phyloP scores from a whole-genome alignment of 768 basidiomycete species.

The Gyrodon lividus region DNA sequence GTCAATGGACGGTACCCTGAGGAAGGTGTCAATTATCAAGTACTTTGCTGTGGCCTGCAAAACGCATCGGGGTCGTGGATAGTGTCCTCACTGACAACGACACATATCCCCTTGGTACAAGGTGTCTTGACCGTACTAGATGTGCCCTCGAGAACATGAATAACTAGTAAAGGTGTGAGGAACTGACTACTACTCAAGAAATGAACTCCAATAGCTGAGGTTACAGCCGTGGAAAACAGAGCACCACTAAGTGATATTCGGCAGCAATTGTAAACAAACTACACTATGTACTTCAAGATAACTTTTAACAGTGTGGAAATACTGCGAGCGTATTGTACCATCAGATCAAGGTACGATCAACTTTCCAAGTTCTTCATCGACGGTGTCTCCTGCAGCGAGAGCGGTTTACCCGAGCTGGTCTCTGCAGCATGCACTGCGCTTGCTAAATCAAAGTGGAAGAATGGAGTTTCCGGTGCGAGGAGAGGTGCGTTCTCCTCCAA shows the following conservation, averaged over 20 bases:
- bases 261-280: too few relatives aligned
- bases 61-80: conserved; percentile 20
- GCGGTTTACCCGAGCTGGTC: conserved; percentile 22
- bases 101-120: conserved; percentile 2
- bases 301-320: background rate
- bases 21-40: background rate
- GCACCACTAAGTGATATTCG: background rate
- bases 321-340: background rate
- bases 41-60: conserved; percentile 45
- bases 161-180: background rate
- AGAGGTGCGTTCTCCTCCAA: conserved; percentile 31
- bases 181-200: background rate
- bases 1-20: conserved; percentile 6
- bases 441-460: conserved; percentile 88
- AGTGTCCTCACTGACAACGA: conserved; percentile 22
- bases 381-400: conserved; percentile 7
- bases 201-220: background rate
- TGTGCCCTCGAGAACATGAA: conserved; percentile 11
- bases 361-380: conserved; percentile 8
- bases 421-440: conserved; percentile 73
- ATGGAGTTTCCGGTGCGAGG: conserved; percentile 61
- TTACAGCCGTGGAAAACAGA: conserved; percentile 3
- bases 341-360: background rate
- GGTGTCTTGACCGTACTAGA: conserved; percentile 1
- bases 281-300: background rate